Conservation (phyloP, 257 asterid genomes). For the Asclepias syriaca region DNA sequence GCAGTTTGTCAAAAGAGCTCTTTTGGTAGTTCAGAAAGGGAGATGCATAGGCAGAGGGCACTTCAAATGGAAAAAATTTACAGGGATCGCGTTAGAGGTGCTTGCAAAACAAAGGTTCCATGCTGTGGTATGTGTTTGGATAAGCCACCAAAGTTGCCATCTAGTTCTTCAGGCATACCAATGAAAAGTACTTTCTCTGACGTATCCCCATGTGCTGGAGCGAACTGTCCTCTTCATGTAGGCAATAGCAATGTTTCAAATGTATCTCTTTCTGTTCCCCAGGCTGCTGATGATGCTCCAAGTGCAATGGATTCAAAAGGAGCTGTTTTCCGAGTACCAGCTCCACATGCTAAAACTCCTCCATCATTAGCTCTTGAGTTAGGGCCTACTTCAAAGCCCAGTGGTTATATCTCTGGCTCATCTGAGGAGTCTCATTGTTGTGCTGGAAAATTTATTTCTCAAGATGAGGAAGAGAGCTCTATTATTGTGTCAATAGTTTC, state of each 20-base stretch:
- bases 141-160: slow-evolving; percentile 36
- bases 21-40: slow-evolving; percentile 45
- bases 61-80: slow-evolving; percentile 56
- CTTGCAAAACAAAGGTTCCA: slow-evolving; percentile 61
- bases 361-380: slow-evolving; percentile 20
- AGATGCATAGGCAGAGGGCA: slow-evolving; percentile 54
- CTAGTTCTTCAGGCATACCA: slow-evolving; percentile 35
- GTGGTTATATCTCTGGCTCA: slow-evolving; percentile 17
- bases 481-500: slow-evolving; percentile 37
- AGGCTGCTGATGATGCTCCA: slow-evolving; percentile 8
- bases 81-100: slow-evolving; percentile 59
- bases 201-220: slow-evolving; percentile 22
- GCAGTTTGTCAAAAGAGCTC: slow-evolving; percentile 35
- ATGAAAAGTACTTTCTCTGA: slow-evolving; percentile 37
- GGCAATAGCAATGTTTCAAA: slow-evolving; percentile 21
- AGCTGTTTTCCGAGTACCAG: slow-evolving; percentile 36
- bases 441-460: slow-evolving; percentile 38
- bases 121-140: slow-evolving; percentile 68
- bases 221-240: slow-evolving; percentile 24
- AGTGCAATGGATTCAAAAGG: slow-evolving; percentile 24
- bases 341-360: slow-evolving; percentile 22
- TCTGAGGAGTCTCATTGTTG: slow-evolving; percentile 31
- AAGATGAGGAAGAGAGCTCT: slow-evolving; percentile 45
- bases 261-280: slow-evolving; percentile 20
- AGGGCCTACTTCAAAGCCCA: slow-evolving; percentile 17